phyloP scores from a whole-genome alignment of 1,284 basidiomycete species.

The Ganoderma boninense region DNA sequence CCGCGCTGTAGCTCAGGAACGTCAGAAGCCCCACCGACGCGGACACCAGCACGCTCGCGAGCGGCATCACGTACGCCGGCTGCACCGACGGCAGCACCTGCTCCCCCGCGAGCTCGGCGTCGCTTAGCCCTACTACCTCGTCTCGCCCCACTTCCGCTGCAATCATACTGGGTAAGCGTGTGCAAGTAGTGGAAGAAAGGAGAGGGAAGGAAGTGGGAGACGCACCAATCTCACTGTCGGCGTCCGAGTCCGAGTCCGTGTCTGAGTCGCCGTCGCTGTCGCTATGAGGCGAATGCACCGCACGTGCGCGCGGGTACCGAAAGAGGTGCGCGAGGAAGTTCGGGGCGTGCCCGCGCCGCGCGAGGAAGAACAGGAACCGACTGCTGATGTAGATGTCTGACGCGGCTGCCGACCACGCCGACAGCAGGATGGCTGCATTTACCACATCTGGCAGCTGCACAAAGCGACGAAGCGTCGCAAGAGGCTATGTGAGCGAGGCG shows the following conservation, averaged over 20 bases:
- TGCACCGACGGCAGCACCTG: slow-evolving; percentile 1
- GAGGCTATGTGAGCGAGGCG: not conserved
- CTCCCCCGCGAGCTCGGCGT: not conserved
- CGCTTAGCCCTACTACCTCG: not conserved
- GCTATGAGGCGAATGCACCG: slow-evolving; percentile 3
- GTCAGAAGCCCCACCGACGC: slow-evolving; percentile 38
- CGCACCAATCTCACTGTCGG: slow-evolving; percentile 18
- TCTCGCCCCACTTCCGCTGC: not conserved
- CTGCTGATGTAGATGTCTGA: slow-evolving; percentile 61
- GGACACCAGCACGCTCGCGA: slow-evolving; percentile 38
- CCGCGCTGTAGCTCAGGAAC: slow-evolving; percentile 32
- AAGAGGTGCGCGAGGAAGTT: slow-evolving; percentile 42
- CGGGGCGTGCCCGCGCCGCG: slow-evolving; percentile 52
- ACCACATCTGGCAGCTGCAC: slow-evolving; percentile 56
- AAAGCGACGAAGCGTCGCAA: too few relatives aligned
- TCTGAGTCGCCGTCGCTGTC: slow-evolving; percentile 4
- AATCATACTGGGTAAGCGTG: not conserved
- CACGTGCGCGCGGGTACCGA: slow-evolving; percentile 26
- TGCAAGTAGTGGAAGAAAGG: not conserved
- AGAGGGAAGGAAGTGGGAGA: too few relatives aligned
- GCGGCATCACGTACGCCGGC: slow-evolving; percentile 35
- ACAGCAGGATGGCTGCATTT: slow-evolving; percentile 52
- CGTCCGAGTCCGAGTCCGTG: slow-evolving; percentile 10
- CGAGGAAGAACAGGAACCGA: slow-evolving; percentile 59
- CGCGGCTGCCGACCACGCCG: slow-evolving; percentile 61